Evolutionary conservation across 495 filamentous ascomycete genomes (phyloP).

Genomic region (Tirmania nivea): DNA sequence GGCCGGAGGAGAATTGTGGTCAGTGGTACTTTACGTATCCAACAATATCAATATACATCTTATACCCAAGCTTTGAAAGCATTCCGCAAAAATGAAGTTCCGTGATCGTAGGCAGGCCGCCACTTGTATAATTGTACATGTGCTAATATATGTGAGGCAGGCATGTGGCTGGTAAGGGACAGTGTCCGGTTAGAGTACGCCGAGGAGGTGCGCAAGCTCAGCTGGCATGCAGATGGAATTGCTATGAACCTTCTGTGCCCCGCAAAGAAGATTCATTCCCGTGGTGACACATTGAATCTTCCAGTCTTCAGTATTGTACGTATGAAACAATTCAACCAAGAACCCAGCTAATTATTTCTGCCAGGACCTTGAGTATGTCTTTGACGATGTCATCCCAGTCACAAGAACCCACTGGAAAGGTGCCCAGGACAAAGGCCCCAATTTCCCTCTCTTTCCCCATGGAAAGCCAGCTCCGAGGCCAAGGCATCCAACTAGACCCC

Average conservation of each 20-base stretch:
- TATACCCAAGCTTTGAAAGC: no score
- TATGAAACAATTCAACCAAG: not conserved
- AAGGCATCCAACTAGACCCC: conserved; percentile 28
- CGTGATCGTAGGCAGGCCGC: conserved; percentile 21
- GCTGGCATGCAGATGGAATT: conserved; percentile 22
- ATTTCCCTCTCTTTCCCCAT: conserved; percentile 38
- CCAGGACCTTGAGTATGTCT: conserved; percentile 31
- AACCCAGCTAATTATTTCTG: conserved; percentile 18
- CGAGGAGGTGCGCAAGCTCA: conserved; percentile 27
- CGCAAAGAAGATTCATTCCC: conserved; percentile 24
- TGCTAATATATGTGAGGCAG: conserved; percentile 6
- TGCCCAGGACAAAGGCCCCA: conserved; percentile 33
- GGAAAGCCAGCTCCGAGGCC: conserved; percentile 25
- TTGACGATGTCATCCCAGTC: conserved; percentile 38
- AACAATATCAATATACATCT: no score
- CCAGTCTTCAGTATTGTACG: conserved; percentile 28
- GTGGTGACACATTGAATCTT: conserved; percentile 38
- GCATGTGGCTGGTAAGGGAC: conserved; percentile 31
- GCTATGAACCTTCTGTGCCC: conserved; percentile 29
- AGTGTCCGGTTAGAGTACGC: conserved; percentile 31
- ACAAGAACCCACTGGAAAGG: conserved; percentile 45
- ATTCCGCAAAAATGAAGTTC: conserved; percentile 22
- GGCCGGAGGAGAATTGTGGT: no score
- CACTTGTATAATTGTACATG: not conserved
- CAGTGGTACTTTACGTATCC: no score